Base-by-base conservation (phyloP, 306 rosid genomes). In the Corylus heterophylla region DNA sequence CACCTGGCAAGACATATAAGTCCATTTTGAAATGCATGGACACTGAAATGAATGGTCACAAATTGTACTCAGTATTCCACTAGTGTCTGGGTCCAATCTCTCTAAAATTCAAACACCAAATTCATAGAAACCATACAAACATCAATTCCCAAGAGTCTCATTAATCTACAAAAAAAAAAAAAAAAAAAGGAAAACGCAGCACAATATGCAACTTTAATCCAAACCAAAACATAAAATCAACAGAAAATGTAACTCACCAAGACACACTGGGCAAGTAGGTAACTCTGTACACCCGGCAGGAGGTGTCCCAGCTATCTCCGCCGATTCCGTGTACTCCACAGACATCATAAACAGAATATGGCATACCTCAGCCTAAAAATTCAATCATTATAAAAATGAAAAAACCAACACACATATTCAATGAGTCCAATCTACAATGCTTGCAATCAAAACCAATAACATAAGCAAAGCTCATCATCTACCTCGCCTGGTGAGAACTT, bases 21-120 rank as follows among this genome's bases (percentile, higher is more conserved):
- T 90, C 99, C 99, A 93, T 75, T 93, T 95, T n/a, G 98, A 89
- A 82, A 90, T 87, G 87, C 99, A 95, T 69, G 91, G 93, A 71
- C 98, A 95, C 56, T 88, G 93, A 84, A 95, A 93, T 5, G 98
- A 93, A 87, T 93, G 99, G 81, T 93, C 99, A 70, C 99, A 95
- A 11, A 90, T 88, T 12, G 98, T 89, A 62, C 88, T 88, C 69
- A 84, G 84, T 78, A 95, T 95, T 61, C 99, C 98, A 74, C 99
- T 90, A 47, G 88, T 83, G 72, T 85, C 89, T 7, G 92, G 90
- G 79, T 95, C 99, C 89, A 95, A 84, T 82, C 99, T 86, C 90
- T 95, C 98, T 95, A 79, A 22, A 78, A 85, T 79, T 82, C 61
- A 78, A 85, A 82, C 61, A 81, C 42, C 63, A 79, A 74, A 73